A percentile compares a stretch with the other conserved stretches of the same genome.
phyloP scores from a whole-genome alignment of 2,329 filamentous ascomycete species.

The Fusarium longipes region DNA sequence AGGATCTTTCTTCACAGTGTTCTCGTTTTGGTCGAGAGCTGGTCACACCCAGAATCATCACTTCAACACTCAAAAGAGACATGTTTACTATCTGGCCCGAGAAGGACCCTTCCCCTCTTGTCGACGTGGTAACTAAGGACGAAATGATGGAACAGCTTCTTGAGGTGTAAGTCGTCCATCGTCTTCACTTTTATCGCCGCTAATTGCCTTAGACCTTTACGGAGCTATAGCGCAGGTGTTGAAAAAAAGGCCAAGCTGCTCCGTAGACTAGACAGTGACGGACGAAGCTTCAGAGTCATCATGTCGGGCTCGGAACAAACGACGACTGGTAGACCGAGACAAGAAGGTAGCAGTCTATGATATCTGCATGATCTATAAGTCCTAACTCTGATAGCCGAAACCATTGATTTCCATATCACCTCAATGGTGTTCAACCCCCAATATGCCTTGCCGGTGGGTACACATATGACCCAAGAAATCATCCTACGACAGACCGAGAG shows the following conservation, averaged over 20 bases:
- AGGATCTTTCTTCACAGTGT: constrained; percentile 47
- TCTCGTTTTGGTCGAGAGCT: constrained; percentile 46
- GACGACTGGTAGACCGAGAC: constrained; percentile 33
- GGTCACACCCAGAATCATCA: constrained; percentile 39
- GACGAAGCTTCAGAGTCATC: constrained; percentile 44
- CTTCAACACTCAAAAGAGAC: constrained; percentile 34
- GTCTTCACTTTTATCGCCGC: background rate
- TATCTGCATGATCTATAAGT: background rate
- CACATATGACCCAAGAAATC: constrained; percentile 42
- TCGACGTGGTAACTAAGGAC: constrained; percentile 49
- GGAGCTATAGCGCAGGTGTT: constrained; percentile 33
- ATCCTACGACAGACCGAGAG: constrained; percentile 48
- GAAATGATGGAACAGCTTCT: constrained; percentile 51
- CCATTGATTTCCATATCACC: constrained; percentile 50
- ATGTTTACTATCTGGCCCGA: constrained; percentile 50
- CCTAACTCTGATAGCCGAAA: constrained; percentile 41
- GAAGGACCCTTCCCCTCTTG: constrained; percentile 41
- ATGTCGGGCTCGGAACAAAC: constrained; percentile 42
- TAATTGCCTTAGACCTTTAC: constrained; percentile 32
- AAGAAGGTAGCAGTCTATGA: constrained; percentile 30
- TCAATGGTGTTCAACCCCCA: constrained; percentile 46
- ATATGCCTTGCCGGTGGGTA: constrained; percentile 44
- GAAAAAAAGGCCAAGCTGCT: constrained; percentile 45
- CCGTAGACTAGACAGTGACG: constrained; percentile 45
- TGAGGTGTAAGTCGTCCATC: constrained; percentile 37